Evolutionary conservation across 371 early-diverging fungal species (phyloP).

Genomic region (Lichtheimia corymbifera): DNA sequence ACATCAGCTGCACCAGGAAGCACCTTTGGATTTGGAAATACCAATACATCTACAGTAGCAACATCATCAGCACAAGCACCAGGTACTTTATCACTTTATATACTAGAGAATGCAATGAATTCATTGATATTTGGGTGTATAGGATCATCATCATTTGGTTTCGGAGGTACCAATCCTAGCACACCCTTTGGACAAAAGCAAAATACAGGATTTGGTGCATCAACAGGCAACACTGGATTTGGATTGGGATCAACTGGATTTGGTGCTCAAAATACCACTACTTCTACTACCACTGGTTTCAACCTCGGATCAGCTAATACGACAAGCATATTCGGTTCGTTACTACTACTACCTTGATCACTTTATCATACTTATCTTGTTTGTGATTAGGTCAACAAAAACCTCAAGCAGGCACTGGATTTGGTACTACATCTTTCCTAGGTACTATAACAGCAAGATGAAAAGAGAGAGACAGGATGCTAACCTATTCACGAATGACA

Average conservation of each 20-base stretch:
- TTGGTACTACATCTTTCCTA: neutral
- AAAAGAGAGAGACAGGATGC: neutral
- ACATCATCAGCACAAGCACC: slow-evolving; percentile 1
- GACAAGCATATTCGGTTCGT: neutral
- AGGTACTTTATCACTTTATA: neutral
- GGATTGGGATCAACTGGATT: slow-evolving; percentile 6
- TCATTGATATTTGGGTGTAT: neutral
- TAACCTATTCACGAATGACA: neutral
- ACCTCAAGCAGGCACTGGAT: neutral
- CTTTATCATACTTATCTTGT: neutral
- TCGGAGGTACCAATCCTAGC: slow-evolving; percentile 2
- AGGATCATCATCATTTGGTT: slow-evolving; percentile 5
- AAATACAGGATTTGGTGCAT: slow-evolving; percentile 10
- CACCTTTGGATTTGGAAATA: slow-evolving; percentile 8
- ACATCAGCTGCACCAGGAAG: slow-evolving; percentile 4
- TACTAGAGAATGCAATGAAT: neutral
- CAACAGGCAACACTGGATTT: slow-evolving; percentile 1
- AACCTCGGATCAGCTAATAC: slow-evolving; percentile 8
- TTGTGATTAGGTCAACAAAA: neutral
- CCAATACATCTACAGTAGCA: neutral
- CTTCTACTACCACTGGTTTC: slow-evolving; percentile 6
- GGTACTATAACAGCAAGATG: neutral
- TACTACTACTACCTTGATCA: neutral
- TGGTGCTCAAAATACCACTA: slow-evolving; percentile 4
- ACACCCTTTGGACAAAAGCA: neutral